These are phyloP conservation scores for Inga leiocalycina DNA, from an alignment of 306 rosid species.

Conservation along the genomic window DNA sequence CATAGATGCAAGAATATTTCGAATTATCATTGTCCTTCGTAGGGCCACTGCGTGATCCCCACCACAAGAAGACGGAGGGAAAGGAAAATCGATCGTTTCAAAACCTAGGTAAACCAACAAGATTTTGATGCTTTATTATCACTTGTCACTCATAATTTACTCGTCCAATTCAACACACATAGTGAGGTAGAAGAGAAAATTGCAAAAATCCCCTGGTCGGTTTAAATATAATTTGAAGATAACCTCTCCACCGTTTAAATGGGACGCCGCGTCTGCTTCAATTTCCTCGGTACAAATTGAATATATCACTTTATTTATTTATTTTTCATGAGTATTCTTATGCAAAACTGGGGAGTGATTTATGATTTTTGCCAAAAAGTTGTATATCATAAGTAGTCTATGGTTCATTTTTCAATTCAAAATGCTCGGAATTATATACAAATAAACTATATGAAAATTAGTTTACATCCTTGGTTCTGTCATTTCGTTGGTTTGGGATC, in stretches of 20 bases:
- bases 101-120: neutral
- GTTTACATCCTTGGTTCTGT: neutral
- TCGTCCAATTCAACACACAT: neutral
- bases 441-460: neutral
- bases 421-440: neutral
- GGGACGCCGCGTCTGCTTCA: neutral
- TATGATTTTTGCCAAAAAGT: neutral
- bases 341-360: neutral
- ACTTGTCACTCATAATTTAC: neutral
- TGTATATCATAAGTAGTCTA: neutral
- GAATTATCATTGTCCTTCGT: constrained; percentile 35
- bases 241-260: neutral
- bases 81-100: constrained; percentile 39
- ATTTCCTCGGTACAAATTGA: neutral
- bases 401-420: neutral
- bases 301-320: neutral
- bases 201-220: neutral
- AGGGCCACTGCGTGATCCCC: constrained; percentile 34
- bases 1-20: constrained; percentile 51
- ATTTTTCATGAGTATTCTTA: neutral
- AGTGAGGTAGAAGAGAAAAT: neutral
- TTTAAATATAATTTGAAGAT: neutral
- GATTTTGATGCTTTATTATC: neutral
- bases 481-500: neutral
- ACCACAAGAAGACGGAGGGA: constrained; percentile 40